Base-by-base conservation (phyloP, 805 yeast species). In the Kluyveromyces lactis region DNA sequence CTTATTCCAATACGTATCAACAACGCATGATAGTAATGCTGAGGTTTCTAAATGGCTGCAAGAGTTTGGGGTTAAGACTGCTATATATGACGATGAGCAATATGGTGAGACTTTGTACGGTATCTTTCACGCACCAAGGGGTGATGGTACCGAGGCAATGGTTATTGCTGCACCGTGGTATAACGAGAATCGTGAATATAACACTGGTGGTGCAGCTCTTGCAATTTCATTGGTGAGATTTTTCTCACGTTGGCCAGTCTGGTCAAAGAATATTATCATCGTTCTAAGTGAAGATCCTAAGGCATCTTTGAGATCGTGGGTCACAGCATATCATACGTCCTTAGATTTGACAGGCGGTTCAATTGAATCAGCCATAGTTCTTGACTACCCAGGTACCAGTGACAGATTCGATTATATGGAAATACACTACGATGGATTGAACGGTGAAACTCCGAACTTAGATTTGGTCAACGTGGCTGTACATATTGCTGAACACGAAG, bases 111-210 rank as follows among this genome's bases (percentile, higher is more conserved):
- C 72, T 33, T 64, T 85, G 27, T 92, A 90, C 57, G 95, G 86
- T 0, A 75, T 89, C 3, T 71, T 84, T 62, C 95, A 86, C 55
- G 92, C 95, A 0, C 95, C 97, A 7, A 68, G 95, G 45, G 97
- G 97, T 19, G 97, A 90, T 52, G 92, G 89, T 43, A 87, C 97
- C 1, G 98, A 92, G 60, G 86, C 97, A 0, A 81, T 92, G 75
- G 94, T 89, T 1, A 59, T 92, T 33, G 83, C 80, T 7, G 86
- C 92, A 6, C 97, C 97, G 0, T 92, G 95, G 90, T 59, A 54
- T 36, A 85, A 84, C 39, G 62, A 77, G 4, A 84, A 79, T 35
- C 75, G 74, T 2, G 68, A 70, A 38, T 68, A 64, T 52, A 92
- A 92, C 58, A 69, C 77, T 42, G 95, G 95, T 30, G 98, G 95